These are phyloP conservation scores for Dicorynia guianensis DNA, from an alignment of 306 rosid species.

Conservation along the genomic window DNA sequence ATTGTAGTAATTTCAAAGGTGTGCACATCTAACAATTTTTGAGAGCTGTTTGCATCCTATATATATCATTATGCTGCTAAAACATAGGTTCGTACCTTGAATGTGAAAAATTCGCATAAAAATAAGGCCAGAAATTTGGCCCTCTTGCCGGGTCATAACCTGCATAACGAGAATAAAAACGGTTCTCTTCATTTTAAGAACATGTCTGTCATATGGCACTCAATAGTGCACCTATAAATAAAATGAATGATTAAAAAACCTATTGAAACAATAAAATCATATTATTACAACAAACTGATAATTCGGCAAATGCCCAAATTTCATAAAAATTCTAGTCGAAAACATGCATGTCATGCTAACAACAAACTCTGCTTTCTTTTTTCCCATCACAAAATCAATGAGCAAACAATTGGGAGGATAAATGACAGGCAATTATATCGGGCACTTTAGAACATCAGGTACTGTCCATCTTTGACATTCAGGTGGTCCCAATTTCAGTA, in stretches of 20 bases:
- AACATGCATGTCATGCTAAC: constrained; percentile 12
- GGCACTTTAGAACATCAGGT: not conserved
- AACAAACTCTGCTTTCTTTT: not conserved
- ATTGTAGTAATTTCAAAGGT: too few species aligned
- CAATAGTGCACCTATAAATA: not conserved
- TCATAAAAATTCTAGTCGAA: constrained; percentile 38
- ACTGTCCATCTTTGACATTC: constrained; percentile 21
- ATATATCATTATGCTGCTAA: too few species aligned
- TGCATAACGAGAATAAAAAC: too few species aligned
- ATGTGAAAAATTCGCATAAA: too few species aligned
- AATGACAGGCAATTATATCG: constrained; percentile 21
- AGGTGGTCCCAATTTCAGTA: constrained; percentile 33
- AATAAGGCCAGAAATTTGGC: too few species aligned
- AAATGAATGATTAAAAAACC: not conserved
- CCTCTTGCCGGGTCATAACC: too few species aligned
- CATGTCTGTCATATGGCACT: not conserved
- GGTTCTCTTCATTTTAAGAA: too few species aligned
- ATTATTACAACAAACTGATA: constrained; percentile 35
- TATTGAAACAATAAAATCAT: not conserved
- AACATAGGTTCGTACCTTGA: too few species aligned
- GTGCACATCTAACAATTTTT: too few species aligned
- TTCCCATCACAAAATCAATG: constrained; percentile 1
- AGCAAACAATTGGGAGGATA: constrained; percentile 11
- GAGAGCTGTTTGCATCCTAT: too few species aligned
- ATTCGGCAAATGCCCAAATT: constrained; percentile 39